Evolutionary conservation across 1,139 yeast species (phyloP).

Genomic region (Saccharomycopsis hybrid): DNA sequence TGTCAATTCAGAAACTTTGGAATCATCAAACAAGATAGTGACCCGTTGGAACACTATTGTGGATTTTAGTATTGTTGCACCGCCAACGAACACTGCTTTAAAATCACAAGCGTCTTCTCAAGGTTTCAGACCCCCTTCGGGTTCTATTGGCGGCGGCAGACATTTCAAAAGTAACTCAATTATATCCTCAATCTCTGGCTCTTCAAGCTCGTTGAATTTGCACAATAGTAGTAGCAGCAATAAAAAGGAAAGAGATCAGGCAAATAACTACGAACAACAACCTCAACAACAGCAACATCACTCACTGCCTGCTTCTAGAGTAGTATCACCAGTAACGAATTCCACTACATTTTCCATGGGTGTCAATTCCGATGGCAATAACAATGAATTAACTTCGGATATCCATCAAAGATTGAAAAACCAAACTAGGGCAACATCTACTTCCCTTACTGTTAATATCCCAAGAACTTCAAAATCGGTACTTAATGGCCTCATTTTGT

Average conservation of each 20-base stretch:
- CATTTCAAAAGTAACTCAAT: constrained; percentile 2
- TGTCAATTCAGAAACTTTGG: constrained; percentile 5
- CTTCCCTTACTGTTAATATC: constrained; percentile 39
- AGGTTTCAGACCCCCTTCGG: background rate
- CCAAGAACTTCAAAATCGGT: constrained; percentile 30
- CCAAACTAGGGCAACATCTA: constrained; percentile 32
- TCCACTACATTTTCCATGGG: constrained; percentile 15
- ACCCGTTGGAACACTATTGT: constrained; percentile 59
- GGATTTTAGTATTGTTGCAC: constrained; percentile 47
- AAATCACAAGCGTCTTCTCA: constrained; percentile 14
- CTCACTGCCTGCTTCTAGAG: constrained; percentile 2
- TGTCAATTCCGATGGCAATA: constrained; percentile 1
- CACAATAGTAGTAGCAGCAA: background rate
- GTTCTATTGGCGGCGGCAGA: constrained; percentile 1
- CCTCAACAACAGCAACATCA: background rate
- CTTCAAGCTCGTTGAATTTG: background rate
- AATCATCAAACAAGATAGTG: constrained; percentile 29
- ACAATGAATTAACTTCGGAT: constrained; percentile 2
- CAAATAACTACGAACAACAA: background rate
- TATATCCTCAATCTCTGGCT: constrained; percentile 3
- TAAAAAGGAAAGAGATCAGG: background rate
- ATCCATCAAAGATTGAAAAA: constrained; percentile 21
- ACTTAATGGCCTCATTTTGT: constrained; percentile 46
- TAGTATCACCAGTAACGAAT: constrained; percentile 13
- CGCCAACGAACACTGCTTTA: constrained; percentile 29